These are phyloP conservation scores for Vachellia pachyceras DNA, from an alignment of 306 rosid species.

Conservation along the genomic window DNA sequence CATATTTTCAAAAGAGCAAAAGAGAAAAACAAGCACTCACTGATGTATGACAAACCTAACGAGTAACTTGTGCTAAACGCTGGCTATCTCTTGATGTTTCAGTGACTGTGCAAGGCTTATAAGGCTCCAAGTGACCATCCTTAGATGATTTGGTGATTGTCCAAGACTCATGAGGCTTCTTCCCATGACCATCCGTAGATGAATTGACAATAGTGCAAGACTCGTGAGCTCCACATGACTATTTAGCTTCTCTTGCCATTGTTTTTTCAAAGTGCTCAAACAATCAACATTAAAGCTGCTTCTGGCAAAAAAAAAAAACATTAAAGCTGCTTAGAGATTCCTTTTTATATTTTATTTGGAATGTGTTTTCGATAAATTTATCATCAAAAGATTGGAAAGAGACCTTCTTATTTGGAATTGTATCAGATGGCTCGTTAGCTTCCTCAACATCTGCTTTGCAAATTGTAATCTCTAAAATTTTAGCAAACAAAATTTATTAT, in stretches of 20 bases:
- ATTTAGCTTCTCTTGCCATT: slow-evolving; percentile 39
- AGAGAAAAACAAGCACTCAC: slow-evolving; percentile 20
- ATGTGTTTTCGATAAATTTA: slow-evolving; percentile 75
- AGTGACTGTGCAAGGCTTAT: too few species aligned
- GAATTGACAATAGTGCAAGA: too few species aligned
- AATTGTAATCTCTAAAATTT: slow-evolving; percentile 53
- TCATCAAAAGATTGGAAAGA: slow-evolving; percentile 52
- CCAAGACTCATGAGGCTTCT: slow-evolving; percentile 62
- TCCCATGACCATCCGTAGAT: slow-evolving; percentile 32
- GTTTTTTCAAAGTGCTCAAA: slow-evolving; percentile 38
- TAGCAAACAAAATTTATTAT: slow-evolving; percentile 50
- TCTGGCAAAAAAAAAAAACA: slow-evolving; percentile 38
- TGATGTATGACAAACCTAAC: slow-evolving; percentile 68
- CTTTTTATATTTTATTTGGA: slow-evolving; percentile 82
- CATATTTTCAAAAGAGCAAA: slow-evolving; percentile 12
- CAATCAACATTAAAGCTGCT: slow-evolving; percentile 52
- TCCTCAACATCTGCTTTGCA: slow-evolving; percentile 47
- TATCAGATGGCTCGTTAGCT: slow-evolving; percentile 41
- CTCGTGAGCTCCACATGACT: slow-evolving; percentile 31
- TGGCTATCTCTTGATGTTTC: slow-evolving; percentile 61
- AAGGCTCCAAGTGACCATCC: slow-evolving; percentile 58
- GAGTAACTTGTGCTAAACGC: slow-evolving; percentile 75
- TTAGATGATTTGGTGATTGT: slow-evolving; percentile 59
- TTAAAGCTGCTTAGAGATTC: slow-evolving; percentile 54
- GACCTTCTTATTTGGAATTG: slow-evolving; percentile 49